A percentile compares a stretch with the other conserved stretches of the same genome.
Conservation (phyloP, 306 rosid genomes). For the Dryas octopetala region DNA sequence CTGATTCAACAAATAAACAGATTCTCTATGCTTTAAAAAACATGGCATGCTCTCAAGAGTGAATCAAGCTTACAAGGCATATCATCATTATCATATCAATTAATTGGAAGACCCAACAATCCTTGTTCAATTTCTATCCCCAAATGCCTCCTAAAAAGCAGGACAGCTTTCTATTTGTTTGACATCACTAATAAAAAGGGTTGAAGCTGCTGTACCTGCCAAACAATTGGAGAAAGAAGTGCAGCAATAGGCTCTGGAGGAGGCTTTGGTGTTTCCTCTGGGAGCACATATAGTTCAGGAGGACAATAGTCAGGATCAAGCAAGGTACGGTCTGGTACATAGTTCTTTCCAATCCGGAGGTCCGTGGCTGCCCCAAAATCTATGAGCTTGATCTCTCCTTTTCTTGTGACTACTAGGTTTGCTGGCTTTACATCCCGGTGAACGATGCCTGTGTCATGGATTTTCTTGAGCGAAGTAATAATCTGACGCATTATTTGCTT, state of each 20-base stretch:
- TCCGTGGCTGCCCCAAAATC: constrained; percentile 97
- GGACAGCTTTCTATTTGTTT: not conserved
- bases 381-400: constrained; percentile 81
- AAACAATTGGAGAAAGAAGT: constrained; percentile 75
- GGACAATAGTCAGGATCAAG: constrained; percentile 93
- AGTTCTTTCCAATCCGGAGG: constrained; percentile 92
- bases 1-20: constrained; percentile 9
- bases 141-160: not conserved
- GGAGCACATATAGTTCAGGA: constrained; percentile 84
- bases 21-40: not conserved
- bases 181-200: not conserved
- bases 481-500: constrained; percentile 94
- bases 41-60: not conserved
- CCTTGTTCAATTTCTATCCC: not conserved
- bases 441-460: constrained; percentile 88
- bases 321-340: constrained; percentile 58
- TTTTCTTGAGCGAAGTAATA: constrained; percentile 76
- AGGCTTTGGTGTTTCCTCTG: constrained; percentile 92
- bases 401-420: constrained; percentile 80
- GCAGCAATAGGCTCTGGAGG: constrained; percentile 96
- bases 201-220: constrained; percentile 69
- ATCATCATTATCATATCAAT: too few relatives aligned
- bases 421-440: constrained; percentile 95
- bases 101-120: too few relatives aligned
- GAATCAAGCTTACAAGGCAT: too few relatives aligned